A percentile compares a stretch with the other conserved stretches of the same genome.
Conservation (phyloP, 495 filamentous ascomycete species). For the Gamarada debralockiae region DNA sequence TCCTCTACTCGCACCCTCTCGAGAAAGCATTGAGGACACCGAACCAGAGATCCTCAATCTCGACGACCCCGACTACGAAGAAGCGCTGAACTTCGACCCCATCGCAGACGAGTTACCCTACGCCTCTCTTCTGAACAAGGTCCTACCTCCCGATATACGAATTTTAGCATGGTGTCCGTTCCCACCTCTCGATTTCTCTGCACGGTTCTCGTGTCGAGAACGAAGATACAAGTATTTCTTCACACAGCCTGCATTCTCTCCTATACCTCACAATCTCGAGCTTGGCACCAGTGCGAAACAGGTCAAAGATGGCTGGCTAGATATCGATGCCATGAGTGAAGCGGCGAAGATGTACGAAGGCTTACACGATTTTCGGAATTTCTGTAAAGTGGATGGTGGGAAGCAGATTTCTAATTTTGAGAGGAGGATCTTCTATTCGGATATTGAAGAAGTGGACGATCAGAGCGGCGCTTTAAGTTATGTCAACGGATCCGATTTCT, state of each 20-base stretch:
- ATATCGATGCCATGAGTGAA: slow-evolving; percentile 80
- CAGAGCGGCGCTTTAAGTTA: slow-evolving; percentile 39
- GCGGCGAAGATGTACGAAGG: slow-evolving; percentile 79
- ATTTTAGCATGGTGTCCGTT: slow-evolving; percentile 90
- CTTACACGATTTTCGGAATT: slow-evolving; percentile 91
- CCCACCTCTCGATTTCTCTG: slow-evolving; percentile 75
- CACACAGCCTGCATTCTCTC: slow-evolving; percentile 82
- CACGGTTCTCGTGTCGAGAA: slow-evolving; percentile 89
- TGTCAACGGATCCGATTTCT: slow-evolving; percentile 26
- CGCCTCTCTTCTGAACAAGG: slow-evolving; percentile 71
- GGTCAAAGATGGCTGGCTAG: slow-evolving; percentile 50
- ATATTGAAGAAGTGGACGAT: slow-evolving; percentile 60
- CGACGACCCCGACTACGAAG: slow-evolving; percentile 27
- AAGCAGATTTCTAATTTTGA: slow-evolving; percentile 84
- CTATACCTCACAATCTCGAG: slow-evolving; percentile 38
- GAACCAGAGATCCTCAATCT: background rate
- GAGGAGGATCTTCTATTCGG: slow-evolving; percentile 68
- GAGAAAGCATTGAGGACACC: background rate
- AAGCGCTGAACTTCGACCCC: slow-evolving; percentile 59
- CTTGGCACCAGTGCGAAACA: background rate
- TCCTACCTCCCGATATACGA: slow-evolving; percentile 85
- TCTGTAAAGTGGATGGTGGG: slow-evolving; percentile 83
- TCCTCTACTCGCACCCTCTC: slow-evolving; percentile 10
- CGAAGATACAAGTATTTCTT: slow-evolving; percentile 95
- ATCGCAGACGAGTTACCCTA: slow-evolving; percentile 82